Evolutionary conservation across 2,329 filamentous ascomycete species (phyloP).

Genomic region (Xylaria sp.): DNA sequence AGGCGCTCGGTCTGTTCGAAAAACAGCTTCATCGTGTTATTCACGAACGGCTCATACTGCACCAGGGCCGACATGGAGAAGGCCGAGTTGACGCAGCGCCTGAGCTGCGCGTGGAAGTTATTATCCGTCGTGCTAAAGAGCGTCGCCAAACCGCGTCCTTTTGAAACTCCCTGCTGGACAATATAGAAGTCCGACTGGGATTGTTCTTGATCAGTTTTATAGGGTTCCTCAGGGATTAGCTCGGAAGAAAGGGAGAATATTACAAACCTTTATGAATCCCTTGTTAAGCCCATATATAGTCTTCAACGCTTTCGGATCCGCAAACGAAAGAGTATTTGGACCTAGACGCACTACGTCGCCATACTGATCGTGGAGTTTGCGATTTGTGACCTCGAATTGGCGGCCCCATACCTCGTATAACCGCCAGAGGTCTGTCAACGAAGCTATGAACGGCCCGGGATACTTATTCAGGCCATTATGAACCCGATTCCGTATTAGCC

Average conservation of each 20-base stretch:
- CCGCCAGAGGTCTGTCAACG: constrained; percentile 78
- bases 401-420: constrained; percentile 74
- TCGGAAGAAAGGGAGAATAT: neutral
- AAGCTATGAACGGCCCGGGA: constrained; percentile 77
- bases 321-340: constrained; percentile 79
- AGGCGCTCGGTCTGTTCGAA: constrained; percentile 69
- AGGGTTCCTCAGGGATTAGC: no score
- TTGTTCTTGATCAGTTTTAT: constrained; percentile 28
- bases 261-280: constrained; percentile 76
- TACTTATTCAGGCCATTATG: constrained; percentile 73
- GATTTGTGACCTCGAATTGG: constrained; percentile 74
- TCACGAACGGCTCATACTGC: constrained; percentile 83
- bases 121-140: constrained; percentile 83
- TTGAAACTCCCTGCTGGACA: constrained; percentile 78
- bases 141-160: constrained; percentile 74
- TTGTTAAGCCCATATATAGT: constrained; percentile 85
- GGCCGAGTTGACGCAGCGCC: constrained; percentile 78
- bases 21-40: constrained; percentile 78
- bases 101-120: constrained; percentile 78
- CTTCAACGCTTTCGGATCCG: constrained; percentile 78
- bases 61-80: constrained; percentile 83
- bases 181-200: constrained; percentile 80
- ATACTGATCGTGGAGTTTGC: constrained; percentile 74
- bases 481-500: constrained; percentile 62
- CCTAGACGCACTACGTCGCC: constrained; percentile 80